A percentile compares a stretch with the other conserved stretches of the same genome.
phyloP scores from a whole-genome alignment of 768 basidiomycete genomes.

The Rhodosporidiobolus odoratus region DNA sequence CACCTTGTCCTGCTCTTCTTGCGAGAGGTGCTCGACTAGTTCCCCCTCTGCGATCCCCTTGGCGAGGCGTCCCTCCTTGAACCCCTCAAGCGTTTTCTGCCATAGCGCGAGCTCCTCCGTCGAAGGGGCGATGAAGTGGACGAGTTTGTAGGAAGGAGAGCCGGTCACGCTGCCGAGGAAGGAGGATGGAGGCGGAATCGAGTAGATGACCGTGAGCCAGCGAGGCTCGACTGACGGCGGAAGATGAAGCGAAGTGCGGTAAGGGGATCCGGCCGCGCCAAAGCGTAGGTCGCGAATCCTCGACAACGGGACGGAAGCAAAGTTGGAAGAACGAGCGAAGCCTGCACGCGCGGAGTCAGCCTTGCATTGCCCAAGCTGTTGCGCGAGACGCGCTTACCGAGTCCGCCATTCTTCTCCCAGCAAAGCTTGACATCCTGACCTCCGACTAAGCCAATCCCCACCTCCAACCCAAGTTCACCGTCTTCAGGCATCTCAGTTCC shows the following conservation, averaged over 20 bases:
- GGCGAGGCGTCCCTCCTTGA: slow-evolving; percentile 22
- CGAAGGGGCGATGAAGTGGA: slow-evolving; percentile 30
- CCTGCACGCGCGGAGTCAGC: not conserved
- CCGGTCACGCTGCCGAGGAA: slow-evolving; percentile 13
- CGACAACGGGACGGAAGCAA: slow-evolving; percentile 26
- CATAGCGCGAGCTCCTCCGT: slow-evolving; percentile 14
- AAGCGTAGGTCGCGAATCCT: slow-evolving; percentile 32
- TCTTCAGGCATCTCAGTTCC: slow-evolving; percentile 12
- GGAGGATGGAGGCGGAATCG: slow-evolving; percentile 4
- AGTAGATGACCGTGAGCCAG: slow-evolving; percentile 36
- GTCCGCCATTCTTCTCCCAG: slow-evolving; percentile 36
- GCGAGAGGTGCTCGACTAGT: not conserved
- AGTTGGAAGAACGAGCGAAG: slow-evolving; percentile 20
- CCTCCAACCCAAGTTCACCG: slow-evolving; percentile 14
- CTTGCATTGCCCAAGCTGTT: not conserved
- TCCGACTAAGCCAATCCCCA: slow-evolving; percentile 15
- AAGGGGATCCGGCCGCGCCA: slow-evolving; percentile 26
- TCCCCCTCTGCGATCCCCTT: slow-evolving; percentile 1
- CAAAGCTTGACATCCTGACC: slow-evolving; percentile 29
- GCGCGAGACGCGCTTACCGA: slow-evolving; percentile 2
- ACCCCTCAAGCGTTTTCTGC: slow-evolving; percentile 27
- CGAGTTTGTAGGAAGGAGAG: slow-evolving; percentile 29
- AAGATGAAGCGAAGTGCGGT: slow-evolving; percentile 36
- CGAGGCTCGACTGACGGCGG: slow-evolving; percentile 31
- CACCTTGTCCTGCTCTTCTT: slow-evolving; percentile 15